Conservation (phyloP, 75 land plant genomes). For the Selaginella tamariscina region DNA sequence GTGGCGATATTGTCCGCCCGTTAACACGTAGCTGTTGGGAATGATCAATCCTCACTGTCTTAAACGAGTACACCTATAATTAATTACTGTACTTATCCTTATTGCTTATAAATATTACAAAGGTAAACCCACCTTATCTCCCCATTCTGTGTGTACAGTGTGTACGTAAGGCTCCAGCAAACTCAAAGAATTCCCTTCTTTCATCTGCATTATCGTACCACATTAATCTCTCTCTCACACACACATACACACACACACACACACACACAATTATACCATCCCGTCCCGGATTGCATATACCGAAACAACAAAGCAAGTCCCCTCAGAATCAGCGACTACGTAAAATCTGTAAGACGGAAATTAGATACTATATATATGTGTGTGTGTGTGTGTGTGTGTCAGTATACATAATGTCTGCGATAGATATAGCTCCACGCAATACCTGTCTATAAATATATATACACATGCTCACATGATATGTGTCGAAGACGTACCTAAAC, state of each 20-base stretch:
- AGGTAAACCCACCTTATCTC: conserved; percentile 46
- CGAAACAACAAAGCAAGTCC: conserved; percentile 55
- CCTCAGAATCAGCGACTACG: conserved; percentile 53
- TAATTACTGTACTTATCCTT: not conserved
- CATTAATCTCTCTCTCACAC: too few species aligned
- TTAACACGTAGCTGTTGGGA: conserved; percentile 67
- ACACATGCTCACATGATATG: too few species aligned
- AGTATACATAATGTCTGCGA: too few species aligned
- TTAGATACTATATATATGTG: too few species aligned
- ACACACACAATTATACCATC: too few species aligned
- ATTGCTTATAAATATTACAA: not conserved
- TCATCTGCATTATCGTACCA: conserved; percentile 36
- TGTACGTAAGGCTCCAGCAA: conserved; percentile 58
- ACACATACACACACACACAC: too few species aligned
- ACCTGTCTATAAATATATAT: too few species aligned
- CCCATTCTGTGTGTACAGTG: conserved; percentile 45
- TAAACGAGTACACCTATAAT: conserved; percentile 46
- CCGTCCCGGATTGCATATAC: conserved; percentile 63
- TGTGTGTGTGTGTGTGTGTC: too few species aligned
- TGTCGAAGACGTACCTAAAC: not conserved
- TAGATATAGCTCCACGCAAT: too few species aligned
- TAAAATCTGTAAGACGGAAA: conserved; percentile 52
- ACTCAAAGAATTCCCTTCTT: conserved; percentile 57
- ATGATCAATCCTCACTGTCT: conserved; percentile 68
- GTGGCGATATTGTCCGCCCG: conserved; percentile 40